Conservation (phyloP, 495 filamentous ascomycete species). For the Trichoderma virens region DNA sequence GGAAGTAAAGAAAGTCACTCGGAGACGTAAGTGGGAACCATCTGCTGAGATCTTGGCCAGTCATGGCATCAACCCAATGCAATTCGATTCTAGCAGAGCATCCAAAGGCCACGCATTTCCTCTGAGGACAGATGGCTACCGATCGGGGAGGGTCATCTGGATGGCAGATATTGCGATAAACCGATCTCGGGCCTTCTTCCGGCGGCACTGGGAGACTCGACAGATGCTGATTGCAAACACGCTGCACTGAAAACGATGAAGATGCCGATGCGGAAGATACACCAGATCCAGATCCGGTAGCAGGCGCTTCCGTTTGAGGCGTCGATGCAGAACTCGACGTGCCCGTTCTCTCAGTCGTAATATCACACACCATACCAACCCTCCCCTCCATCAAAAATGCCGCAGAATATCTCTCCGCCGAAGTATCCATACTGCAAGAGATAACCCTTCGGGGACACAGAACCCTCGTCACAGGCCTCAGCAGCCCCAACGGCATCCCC, state of each 20-base stretch:
- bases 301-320: neutral
- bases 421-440: slow-evolving; percentile 59
- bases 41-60: slow-evolving; percentile 48
- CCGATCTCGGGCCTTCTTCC: slow-evolving; percentile 28
- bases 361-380: slow-evolving; percentile 55
- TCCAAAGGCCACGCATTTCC: slow-evolving; percentile 64
- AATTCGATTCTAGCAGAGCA: slow-evolving; percentile 61
- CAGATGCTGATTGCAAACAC: neutral
- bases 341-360: slow-evolving; percentile 18
- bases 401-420: slow-evolving; percentile 45
- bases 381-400: slow-evolving; percentile 56
- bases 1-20: slow-evolving; percentile 59
- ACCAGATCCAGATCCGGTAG: neutral
- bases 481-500: slow-evolving; percentile 18
- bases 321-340: slow-evolving; percentile 1
- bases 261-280: neutral
- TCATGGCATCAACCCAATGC: slow-evolving; percentile 61
- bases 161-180: slow-evolving; percentile 55
- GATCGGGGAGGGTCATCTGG: slow-evolving; percentile 58
- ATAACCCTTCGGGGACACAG: slow-evolving; percentile 52
- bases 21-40: slow-evolving; percentile 63
- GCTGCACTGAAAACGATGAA: neutral
- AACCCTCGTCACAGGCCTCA: slow-evolving; percentile 46
- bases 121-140: slow-evolving; percentile 61
- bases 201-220: slow-evolving; percentile 16